Evolutionary conservation across 2,329 filamentous ascomycete species (phyloP).

Genomic region (Fusarium redolens): DNA sequence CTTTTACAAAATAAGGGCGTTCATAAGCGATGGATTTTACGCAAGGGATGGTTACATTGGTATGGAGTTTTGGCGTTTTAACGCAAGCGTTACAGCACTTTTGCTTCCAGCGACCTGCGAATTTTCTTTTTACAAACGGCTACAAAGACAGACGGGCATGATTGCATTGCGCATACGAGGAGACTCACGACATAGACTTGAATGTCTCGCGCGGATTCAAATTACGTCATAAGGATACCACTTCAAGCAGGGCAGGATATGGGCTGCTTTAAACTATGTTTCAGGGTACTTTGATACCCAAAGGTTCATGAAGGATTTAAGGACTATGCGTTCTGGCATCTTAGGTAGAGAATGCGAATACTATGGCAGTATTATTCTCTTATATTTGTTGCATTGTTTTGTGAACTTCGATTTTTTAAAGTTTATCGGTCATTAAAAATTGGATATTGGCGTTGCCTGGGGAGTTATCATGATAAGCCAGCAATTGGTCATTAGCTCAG

Average conservation of each 20-base stretch:
- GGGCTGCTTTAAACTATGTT: conserved; percentile 1
- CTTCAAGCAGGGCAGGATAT: conserved; percentile 22
- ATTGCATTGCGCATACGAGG: conserved; percentile 23
- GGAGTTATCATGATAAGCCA: conserved; percentile 9
- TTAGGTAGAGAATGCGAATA: neutral
- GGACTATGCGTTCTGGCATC: neutral
- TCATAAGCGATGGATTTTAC: conserved; percentile 8
- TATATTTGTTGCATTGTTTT: neutral
- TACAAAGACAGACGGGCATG: conserved; percentile 26
- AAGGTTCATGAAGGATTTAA: neutral
- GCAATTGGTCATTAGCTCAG: neutral
- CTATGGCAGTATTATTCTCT: neutral
- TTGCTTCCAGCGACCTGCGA: conserved; percentile 14
- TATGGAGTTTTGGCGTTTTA: conserved; percentile 37
- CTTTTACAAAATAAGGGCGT: conserved; percentile 25
- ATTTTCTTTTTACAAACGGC: conserved; percentile 19
- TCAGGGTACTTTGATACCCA: neutral
- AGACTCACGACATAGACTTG: conserved; percentile 22
- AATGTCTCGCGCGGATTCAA: conserved; percentile 28
- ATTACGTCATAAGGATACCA: conserved; percentile 42
- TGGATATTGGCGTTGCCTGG: neutral
- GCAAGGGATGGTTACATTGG: conserved; percentile 23
- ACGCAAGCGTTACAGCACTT: conserved; percentile 18
- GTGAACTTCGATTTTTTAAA: neutral
- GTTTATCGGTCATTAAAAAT: neutral